These are phyloP conservation scores for Eutrema heterophyllum DNA, from an alignment of 345 rosid genomes.

Conservation along the genomic window DNA sequence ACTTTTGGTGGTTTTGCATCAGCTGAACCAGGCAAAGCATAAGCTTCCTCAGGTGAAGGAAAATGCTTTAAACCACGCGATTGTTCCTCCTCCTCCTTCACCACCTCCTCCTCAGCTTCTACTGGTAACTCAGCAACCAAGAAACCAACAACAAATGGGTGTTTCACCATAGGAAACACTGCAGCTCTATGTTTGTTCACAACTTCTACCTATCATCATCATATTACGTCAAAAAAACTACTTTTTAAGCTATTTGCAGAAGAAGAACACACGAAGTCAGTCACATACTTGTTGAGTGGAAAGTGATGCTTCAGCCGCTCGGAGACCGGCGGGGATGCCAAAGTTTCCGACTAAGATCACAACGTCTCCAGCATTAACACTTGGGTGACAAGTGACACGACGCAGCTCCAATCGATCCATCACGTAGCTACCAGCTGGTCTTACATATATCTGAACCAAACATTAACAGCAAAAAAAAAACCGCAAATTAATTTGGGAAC, in stretches of 20 bases:
- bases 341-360: constrained; percentile 76
- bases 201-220: constrained; percentile 50
- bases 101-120: constrained; percentile 20
- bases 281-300: constrained; percentile 63
- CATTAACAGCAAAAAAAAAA: background rate
- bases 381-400: constrained; percentile 57
- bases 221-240: background rate
- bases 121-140: constrained; percentile 85
- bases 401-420: constrained; percentile 93
- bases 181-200: constrained; percentile 60
- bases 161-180: constrained; percentile 91
- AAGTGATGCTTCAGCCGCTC: constrained; percentile 77
- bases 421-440: constrained; percentile 94
- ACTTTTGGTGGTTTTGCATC: constrained; percentile 32
- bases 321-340: constrained; percentile 64
- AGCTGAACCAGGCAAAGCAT: constrained; percentile 38
- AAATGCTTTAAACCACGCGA: constrained; percentile 22
- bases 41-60: constrained; percentile 52
- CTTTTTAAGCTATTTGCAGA: background rate
- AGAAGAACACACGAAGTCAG: background rate
- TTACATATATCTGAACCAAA: constrained; percentile 60
- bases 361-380: constrained; percentile 43
- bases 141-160: constrained; percentile 86
- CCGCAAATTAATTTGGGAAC: background rate
- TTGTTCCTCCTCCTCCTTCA: constrained; percentile 13